Percentiles rank a stretch among this genome's conserved stretches.
These are phyloP conservation scores for Plasmodium knowlesi DNA, from an alignment of 169 alveolate species.

Conservation along the genomic window DNA sequence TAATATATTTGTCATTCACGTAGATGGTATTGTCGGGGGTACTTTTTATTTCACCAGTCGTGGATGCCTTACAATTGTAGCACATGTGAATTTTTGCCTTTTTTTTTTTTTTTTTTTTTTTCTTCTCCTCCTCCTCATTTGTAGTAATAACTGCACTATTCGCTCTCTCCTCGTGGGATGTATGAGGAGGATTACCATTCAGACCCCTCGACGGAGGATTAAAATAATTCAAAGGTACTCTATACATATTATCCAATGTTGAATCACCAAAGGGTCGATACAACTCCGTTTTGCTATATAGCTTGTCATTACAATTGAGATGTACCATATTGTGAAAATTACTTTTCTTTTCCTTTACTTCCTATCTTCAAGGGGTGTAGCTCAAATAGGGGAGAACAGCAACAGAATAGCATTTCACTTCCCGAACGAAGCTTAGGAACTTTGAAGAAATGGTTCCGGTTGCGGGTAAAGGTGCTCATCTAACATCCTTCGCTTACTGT, in stretches of 20 bases:
- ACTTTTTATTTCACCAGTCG: not conserved
- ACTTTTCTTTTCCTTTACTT: not conserved
- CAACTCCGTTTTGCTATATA: not conserved
- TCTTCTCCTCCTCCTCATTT: no score
- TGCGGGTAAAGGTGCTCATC: not conserved
- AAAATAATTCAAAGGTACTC: not conserved
- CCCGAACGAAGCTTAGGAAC: not conserved
- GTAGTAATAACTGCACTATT: not conserved
- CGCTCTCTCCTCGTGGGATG: not conserved
- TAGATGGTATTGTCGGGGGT: not conserved
- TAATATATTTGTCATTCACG: not conserved
- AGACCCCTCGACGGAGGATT: not conserved
- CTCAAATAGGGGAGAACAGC: not conserved
- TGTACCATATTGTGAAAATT: not conserved
- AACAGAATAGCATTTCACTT: not conserved
- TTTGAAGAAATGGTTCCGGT: not conserved
- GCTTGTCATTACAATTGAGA: not conserved
- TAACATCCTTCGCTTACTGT: not conserved
- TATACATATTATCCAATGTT: not conserved
- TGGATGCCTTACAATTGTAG: not conserved
- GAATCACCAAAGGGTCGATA: not conserved
- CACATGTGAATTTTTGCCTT: not conserved
- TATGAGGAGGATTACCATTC: not conserved
- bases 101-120: not conserved
- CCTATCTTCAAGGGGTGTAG: not conserved